Conservation (phyloP, 306 rosid species). For the Acmispon strigosus region DNA sequence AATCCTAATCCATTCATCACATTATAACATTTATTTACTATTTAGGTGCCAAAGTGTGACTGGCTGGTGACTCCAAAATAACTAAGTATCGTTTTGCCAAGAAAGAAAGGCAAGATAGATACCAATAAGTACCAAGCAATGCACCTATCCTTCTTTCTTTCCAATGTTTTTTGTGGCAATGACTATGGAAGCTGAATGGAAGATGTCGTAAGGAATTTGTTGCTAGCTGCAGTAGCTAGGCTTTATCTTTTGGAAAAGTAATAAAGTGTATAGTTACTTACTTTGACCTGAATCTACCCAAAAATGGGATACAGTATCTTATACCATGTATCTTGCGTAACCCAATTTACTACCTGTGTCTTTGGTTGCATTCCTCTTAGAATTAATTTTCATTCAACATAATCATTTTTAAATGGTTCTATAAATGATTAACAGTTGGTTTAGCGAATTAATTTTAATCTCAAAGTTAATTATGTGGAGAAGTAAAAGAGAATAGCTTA, state of each 20-base stretch:
- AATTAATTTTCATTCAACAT: no score
- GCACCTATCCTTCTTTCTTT: conserved; percentile 12
- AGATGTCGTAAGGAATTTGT: conserved; percentile 24
- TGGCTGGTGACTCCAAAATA: not conserved
- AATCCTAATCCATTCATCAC: no score
- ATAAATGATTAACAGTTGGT: no score
- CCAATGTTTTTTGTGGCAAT: not conserved
- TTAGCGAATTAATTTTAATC: no score
- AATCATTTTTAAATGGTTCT: no score
- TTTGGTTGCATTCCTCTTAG: no score
- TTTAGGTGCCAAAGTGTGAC: not conserved
- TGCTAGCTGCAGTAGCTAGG: not conserved
- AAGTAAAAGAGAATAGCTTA: no score
- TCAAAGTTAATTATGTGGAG: no score
- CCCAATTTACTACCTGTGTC: conserved; percentile 16
- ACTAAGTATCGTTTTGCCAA: not conserved
- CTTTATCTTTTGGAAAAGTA: conserved; percentile 20
- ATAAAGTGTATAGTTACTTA: conserved; percentile 9
- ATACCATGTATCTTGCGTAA: conserved; percentile 21
- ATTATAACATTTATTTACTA: no score
- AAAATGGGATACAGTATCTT: not conserved
- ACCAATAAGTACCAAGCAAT: not conserved
- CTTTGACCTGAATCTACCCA: conserved; percentile 10
- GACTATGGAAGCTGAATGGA: conserved; percentile 45
- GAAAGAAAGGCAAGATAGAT: not conserved